phyloP scores from a whole-genome alignment of 345 rosid species.

The Dipteronia sinensis region DNA sequence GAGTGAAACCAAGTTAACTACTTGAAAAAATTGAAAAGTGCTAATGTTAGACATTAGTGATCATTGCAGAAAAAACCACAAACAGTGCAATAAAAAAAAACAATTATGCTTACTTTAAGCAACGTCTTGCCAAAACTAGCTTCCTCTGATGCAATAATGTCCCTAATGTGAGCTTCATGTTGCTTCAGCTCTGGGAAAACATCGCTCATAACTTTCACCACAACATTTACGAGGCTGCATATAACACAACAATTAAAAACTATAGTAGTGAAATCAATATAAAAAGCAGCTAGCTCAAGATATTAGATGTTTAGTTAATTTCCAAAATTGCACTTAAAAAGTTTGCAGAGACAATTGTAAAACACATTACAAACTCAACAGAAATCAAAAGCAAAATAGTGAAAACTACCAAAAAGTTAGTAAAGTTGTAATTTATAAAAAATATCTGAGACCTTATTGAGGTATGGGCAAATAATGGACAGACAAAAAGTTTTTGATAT shows the following conservation, averaged over 20 bases:
- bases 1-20: neutral
- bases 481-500: too few species aligned
- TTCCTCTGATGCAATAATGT: conserved; percentile 81
- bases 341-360: conserved; percentile 4
- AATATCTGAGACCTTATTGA: too few species aligned
- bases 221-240: conserved; percentile 76
- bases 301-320: neutral
- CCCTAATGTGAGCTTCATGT: conserved; percentile 71
- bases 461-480: too few species aligned
- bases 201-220: conserved; percentile 74
- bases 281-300: neutral
- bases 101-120: conserved; percentile 53
- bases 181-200: conserved; percentile 86
- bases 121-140: conserved; percentile 92
- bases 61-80: neutral
- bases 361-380: neutral
- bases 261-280: neutral
- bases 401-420: neutral
- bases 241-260: conserved; percentile 13
- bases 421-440: too few species aligned
- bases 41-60: neutral
- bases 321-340: neutral
- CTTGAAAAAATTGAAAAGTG: neutral
- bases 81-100: neutral
- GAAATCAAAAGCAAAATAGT: neutral